Conservation (phyloP, 192 early-diverging fungal species). For the Backusella morwellensis region DNA sequence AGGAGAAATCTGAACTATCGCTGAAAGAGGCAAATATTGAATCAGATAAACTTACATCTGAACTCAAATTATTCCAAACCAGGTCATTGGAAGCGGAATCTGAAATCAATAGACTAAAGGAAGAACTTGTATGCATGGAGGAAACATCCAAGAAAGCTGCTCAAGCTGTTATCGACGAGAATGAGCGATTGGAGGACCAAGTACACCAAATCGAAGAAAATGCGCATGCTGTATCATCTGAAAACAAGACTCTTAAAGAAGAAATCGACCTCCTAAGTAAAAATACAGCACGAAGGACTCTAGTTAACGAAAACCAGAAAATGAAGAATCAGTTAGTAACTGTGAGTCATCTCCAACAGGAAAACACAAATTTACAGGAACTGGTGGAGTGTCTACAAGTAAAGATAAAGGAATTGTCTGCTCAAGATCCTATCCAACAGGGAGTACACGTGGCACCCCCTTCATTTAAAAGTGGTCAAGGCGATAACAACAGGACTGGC, state of each 20-base stretch:
- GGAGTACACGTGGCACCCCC: neutral
- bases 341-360: neutral
- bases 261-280: neutral
- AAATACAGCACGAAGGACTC: neutral
- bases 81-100: neutral
- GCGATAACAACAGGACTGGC: neutral
- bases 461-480: neutral
- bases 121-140: neutral
- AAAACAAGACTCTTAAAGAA: neutral
- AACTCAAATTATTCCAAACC: neutral
- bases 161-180: neutral
- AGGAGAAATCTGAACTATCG: constrained; percentile 1
- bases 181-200: neutral
- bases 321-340: neutral
- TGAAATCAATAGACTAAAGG: neutral
- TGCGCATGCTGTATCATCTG: neutral
- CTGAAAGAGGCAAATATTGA: constrained; percentile 7
- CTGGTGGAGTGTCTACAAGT: neutral
- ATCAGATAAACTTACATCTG: constrained; percentile 6
- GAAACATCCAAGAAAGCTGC: neutral
- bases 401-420: neutral
- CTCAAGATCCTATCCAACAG: neutral
- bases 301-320: neutral
- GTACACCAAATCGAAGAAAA: neutral
- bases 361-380: neutral